Conservation (phyloP, 1,284 basidiomycete species). For the Lentinus polychrous region DNA sequence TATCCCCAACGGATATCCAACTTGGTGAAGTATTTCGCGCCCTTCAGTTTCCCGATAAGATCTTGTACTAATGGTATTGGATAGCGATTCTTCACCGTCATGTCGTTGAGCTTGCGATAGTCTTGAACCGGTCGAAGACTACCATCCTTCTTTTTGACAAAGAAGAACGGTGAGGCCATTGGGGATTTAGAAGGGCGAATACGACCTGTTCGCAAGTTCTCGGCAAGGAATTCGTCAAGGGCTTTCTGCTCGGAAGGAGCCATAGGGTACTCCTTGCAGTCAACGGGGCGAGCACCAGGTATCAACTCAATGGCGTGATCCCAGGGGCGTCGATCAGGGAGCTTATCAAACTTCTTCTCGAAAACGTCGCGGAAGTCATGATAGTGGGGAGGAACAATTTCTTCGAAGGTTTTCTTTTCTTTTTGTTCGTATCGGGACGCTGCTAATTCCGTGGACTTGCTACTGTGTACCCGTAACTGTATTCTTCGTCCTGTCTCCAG, state of each 20-base stretch:
- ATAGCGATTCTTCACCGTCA: constrained; percentile 13
- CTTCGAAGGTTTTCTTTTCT: constrained; percentile 2
- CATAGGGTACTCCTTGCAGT: constrained; percentile 17
- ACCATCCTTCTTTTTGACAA: constrained; percentile 20
- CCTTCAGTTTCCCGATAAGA: constrained; percentile 20
- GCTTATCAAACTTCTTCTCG: constrained; percentile 14
- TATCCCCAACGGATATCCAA: constrained; percentile 11
- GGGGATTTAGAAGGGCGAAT: constrained; percentile 23
- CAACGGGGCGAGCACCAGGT: constrained; percentile 10
- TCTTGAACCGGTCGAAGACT: constrained; percentile 12
- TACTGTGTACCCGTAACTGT: background rate
- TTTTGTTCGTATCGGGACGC: background rate
- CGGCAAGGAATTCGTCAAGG: constrained; percentile 18
- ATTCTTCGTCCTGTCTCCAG: background rate
- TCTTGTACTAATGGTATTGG: constrained; percentile 24
- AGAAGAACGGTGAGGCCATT: constrained; percentile 20
- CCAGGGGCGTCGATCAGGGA: constrained; percentile 17
- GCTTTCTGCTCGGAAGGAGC: constrained; percentile 17
- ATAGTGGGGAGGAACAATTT: constrained; percentile 13
- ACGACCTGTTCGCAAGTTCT: constrained; percentile 23
- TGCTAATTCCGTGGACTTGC: constrained; percentile 3
- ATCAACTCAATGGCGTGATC: constrained; percentile 20
- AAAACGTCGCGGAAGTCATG: constrained; percentile 19
- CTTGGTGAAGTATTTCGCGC: constrained; percentile 22
- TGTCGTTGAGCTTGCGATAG: constrained; percentile 14